phyloP scores from a whole-genome alignment of 2,329 filamentous ascomycete species.

The Colletotrichum sp. region DNA sequence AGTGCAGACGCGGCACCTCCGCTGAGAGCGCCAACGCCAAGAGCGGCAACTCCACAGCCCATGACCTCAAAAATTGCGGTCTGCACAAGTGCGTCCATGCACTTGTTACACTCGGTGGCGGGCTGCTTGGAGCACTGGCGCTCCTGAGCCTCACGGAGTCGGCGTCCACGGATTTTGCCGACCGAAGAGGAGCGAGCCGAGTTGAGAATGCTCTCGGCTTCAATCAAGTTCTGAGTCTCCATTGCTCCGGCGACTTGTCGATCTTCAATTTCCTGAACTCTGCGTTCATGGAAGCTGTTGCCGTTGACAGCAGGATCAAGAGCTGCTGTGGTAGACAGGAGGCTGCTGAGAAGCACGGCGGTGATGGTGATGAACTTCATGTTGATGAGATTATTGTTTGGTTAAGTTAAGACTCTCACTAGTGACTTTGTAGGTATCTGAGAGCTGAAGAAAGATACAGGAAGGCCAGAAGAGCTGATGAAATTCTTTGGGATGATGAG shows the following conservation, averaged over 20 bases:
- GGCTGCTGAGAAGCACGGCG: not conserved
- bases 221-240: not conserved
- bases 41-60: not conserved
- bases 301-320: not conserved
- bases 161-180: not conserved
- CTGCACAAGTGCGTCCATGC: not conserved
- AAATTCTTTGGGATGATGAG: not conserved
- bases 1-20: not conserved
- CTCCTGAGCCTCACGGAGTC: not conserved
- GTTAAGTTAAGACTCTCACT: not conserved
- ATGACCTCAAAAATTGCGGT: not conserved
- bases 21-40: not conserved
- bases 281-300: not conserved
- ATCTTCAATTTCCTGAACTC: not conserved
- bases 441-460: not conserved
- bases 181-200: not conserved
- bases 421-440: not conserved
- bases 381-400: not conserved
- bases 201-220: not conserved
- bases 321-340: not conserved
- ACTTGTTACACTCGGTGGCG: not conserved
- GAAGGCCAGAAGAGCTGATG: not conserved
- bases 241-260: not conserved
- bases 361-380: not conserved
- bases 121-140: not conserved